These are phyloP conservation scores for Calonectria montana DNA, from an alignment of 2,329 filamentous ascomycete species.

Conservation along the genomic window DNA sequence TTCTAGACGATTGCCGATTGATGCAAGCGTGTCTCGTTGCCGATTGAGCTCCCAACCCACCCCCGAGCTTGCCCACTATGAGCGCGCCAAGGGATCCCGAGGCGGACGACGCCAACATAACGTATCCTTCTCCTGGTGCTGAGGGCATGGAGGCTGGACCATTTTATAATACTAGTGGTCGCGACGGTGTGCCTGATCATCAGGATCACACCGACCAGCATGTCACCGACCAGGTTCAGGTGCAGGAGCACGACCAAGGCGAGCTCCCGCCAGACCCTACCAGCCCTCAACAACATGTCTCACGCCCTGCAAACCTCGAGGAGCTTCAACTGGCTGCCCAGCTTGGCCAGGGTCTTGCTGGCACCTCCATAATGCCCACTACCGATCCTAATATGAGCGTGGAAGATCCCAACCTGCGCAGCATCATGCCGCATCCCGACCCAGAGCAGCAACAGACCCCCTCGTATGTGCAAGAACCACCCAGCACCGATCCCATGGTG, in stretches of 20 bases:
- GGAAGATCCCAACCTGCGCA: constrained; percentile 56
- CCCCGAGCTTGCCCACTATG: constrained; percentile 39
- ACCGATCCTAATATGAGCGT: constrained; percentile 58
- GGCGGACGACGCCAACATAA: constrained; percentile 51
- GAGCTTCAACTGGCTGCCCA: constrained; percentile 70
- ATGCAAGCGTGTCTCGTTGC: constrained; percentile 19
- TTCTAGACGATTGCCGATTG: constrained; percentile 19
- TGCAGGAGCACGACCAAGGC: constrained; percentile 45
- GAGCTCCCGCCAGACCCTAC: constrained; percentile 48
- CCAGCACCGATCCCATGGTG: constrained; percentile 50
- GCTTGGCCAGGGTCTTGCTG: constrained; percentile 64
- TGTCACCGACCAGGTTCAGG: constrained; percentile 43
- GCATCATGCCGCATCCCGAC: constrained; percentile 57
- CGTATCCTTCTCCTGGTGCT: constrained; percentile 60
- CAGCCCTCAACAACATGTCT: constrained; percentile 54
- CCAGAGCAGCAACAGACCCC: constrained; percentile 50
- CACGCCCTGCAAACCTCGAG: constrained; percentile 60
- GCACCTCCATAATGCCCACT: constrained; percentile 59
- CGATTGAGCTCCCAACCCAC: constrained; percentile 12
- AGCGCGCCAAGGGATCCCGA: constrained; percentile 49
- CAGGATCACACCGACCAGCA: constrained; percentile 46
- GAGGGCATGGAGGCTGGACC: constrained; percentile 56
- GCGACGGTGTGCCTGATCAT: constrained; percentile 48
- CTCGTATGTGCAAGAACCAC: constrained; percentile 52
- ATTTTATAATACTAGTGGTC: constrained; percentile 56